phyloP scores from a whole-genome alignment of 257 asterid genomes.

The Gardenia jasminoides region DNA sequence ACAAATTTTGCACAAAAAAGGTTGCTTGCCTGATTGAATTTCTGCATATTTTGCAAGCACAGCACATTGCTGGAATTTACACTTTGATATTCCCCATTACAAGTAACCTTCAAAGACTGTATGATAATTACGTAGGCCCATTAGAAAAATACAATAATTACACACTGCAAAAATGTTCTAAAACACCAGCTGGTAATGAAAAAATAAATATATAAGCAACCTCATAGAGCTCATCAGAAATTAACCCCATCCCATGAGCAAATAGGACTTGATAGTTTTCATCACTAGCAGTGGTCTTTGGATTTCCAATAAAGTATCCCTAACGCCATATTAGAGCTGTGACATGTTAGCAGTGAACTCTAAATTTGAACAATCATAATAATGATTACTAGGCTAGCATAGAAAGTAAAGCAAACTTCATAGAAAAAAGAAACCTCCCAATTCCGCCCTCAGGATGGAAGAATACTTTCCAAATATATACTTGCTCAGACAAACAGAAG shows the following conservation, averaged over 20 bases:
- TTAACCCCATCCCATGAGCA: constrained; percentile 33
- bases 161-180: too few relatives aligned
- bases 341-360: not conserved
- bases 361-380: not conserved
- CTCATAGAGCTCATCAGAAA: constrained; percentile 35
- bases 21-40: constrained; percentile 20
- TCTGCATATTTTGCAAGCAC: constrained; percentile 21
- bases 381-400: not conserved
- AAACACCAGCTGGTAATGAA: too few relatives aligned
- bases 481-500: not conserved
- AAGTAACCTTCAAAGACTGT: constrained; percentile 22
- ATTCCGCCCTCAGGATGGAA: not conserved
- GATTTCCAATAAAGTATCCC: constrained; percentile 33
- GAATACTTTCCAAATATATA: too few relatives aligned
- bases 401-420: not conserved
- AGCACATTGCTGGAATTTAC: constrained; percentile 19
- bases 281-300: not conserved
- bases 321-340: constrained; percentile 11
- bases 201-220: too few relatives aligned
- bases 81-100: constrained; percentile 24
- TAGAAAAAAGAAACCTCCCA: not conserved
- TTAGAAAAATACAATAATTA: too few relatives aligned
- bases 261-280: constrained; percentile 3
- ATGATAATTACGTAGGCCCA: not conserved
- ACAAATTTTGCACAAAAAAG: not conserved